Base-by-base conservation (phyloP, 2,329 filamentous ascomycete species). In the Ambrosiella cleistominuta region DNA sequence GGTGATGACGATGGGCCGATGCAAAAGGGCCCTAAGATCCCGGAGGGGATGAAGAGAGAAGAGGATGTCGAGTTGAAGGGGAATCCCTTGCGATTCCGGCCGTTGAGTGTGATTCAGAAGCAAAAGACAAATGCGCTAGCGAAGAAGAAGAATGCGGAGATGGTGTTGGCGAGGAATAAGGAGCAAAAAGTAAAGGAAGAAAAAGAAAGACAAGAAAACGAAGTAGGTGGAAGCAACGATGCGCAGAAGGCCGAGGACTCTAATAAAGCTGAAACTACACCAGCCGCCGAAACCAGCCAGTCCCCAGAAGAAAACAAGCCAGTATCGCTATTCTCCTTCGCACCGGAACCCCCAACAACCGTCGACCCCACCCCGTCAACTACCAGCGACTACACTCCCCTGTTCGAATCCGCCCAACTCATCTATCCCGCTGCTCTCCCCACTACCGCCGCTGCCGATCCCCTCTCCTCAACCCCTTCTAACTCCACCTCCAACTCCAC, bases 61-160 rank as follows among this genome's bases (percentile, higher is more conserved):
- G 74, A 78, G 1, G 80, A 84, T 60, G 77, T 85, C 13, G 84
- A 86, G 70, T 70, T 86, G 12, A 78, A 83, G 1, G 86, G 86
- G 17, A 93, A 90, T 64, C 81, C 88, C 11, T 80, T 90, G 69
- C 86, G 88, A 80, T 96, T 97, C 69, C 86, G 83, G 66, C 91
- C 91, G 2, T 73, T 96, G 42, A 95, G 90, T 0, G 89, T 96
- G 12, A 80, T 83, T 13, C 78, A 87, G 61, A 88, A 85, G 62
- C 76, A 82, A 37, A 27, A 54, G 19, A 15, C 15, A 12, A 12
- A 13, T 37, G 52, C 52, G 7, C 11, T 42, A n/a, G 79, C 78
- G 62, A 88, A 86, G 71, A 88, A 84, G 71, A 83, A 78, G 65
- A 72, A 74, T 59, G 15, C 45, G n/a, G 68, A 68, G 42, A 68